A percentile compares a stretch with the other conserved stretches of the same genome.
Conservation (phyloP, 176 grass and related monocot genomes). For the Calamus simplicifolius region DNA sequence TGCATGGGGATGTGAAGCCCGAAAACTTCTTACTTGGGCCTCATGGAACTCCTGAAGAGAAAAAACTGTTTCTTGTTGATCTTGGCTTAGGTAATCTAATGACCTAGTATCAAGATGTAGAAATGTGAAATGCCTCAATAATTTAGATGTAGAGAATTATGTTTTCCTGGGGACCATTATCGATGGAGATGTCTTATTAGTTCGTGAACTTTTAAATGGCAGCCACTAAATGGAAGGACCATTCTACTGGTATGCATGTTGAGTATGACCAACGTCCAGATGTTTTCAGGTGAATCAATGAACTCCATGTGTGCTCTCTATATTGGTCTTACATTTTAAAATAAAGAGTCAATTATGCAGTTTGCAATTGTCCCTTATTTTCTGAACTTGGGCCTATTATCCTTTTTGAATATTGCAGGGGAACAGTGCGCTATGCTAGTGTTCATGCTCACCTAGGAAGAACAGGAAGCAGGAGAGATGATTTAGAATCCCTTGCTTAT, state of each 20-base stretch:
- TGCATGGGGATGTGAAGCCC: conserved; percentile 97
- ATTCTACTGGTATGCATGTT: conserved; percentile 56
- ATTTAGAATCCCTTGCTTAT: conserved; percentile 98
- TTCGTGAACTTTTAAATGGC: conserved; percentile 13
- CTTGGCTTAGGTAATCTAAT: conserved; percentile 79
- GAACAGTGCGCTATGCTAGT: conserved; percentile 97
- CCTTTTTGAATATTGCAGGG: conserved; percentile 42
- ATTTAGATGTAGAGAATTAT: no score
- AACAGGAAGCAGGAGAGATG: conserved; percentile 91
- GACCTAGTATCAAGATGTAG: no score
- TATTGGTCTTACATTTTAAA: not conserved
- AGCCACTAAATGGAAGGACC: conserved; percentile 94
- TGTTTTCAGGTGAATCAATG: conserved; percentile 76
- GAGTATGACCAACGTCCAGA: conserved; percentile 97
- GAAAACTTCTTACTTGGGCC: conserved; percentile 98
- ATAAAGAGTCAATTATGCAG: not conserved
- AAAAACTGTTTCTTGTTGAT: conserved; percentile 97
- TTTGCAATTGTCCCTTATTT: not conserved
- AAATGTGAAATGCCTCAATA: no score
- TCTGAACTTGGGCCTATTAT: not conserved
- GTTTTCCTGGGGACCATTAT: no score
- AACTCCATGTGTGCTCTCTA: conserved; percentile 2
- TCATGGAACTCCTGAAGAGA: conserved; percentile 75
- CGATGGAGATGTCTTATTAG: no score
- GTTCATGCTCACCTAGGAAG: conserved; percentile 97